Percentiles rank a stretch among this genome's conserved stretches.
These are phyloP conservation scores for Alternaria triticina DNA, from an alignment of 2,329 filamentous ascomycete species.

Conservation along the genomic window DNA sequence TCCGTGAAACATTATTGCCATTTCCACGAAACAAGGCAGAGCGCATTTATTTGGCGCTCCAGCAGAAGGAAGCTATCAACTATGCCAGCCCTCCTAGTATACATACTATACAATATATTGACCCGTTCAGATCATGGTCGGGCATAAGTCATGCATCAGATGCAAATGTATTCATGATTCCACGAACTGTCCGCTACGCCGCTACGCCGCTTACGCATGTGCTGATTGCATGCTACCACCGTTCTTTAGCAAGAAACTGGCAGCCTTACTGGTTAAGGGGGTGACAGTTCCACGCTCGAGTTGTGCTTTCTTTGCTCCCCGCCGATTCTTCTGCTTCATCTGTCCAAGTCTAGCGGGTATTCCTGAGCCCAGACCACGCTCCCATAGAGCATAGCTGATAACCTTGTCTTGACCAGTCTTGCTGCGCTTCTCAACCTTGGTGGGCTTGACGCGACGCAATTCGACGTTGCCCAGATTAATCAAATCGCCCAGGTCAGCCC, in stretches of 20 bases:
- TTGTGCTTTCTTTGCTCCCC: conserved; percentile 6
- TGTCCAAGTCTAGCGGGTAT: neutral
- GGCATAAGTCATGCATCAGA: neutral
- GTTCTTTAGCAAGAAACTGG: conserved; percentile 10
- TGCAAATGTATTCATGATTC: neutral
- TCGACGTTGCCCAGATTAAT: conserved; percentile 66
- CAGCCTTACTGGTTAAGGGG: conserved; percentile 15
- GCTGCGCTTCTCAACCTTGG: conserved; percentile 73
- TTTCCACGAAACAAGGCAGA: neutral
- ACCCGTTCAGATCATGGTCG: neutral
- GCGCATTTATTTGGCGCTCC: neutral
- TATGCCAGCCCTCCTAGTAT: neutral
- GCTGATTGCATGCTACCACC: neutral
- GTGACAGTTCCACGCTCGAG: conserved; percentile 9
- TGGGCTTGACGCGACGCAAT: conserved; percentile 69
- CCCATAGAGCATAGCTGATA: conserved; percentile 70
- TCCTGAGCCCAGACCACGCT: conserved; percentile 19
- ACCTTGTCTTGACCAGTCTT: conserved; percentile 79
- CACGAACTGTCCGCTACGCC: neutral
- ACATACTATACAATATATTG: conserved; percentile 8
- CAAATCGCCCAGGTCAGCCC: conserved; percentile 32
- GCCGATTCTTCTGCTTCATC: neutral
- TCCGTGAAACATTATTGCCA: neutral
- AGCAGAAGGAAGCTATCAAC: neutral
- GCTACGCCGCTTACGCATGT: neutral